These are phyloP conservation scores for Psilocybe mexicana DNA, from an alignment of 1,284 basidiomycete species.

Conservation along the genomic window DNA sequence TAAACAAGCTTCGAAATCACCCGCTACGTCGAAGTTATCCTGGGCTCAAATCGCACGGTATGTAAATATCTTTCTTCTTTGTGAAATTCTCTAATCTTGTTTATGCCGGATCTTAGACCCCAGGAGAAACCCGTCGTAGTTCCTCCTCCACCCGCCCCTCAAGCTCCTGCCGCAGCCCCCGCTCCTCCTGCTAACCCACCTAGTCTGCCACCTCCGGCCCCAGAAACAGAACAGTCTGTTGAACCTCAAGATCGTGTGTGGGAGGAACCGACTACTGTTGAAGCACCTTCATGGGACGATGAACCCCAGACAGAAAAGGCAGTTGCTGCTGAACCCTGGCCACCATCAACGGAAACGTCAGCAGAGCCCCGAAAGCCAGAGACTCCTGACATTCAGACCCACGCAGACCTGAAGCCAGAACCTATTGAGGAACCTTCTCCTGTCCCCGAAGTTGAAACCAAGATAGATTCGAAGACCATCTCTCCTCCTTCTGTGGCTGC, in stretches of 20 bases:
- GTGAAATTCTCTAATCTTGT: background rate
- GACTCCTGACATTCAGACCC: conserved; percentile 18
- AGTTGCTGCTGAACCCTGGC: conserved; percentile 43
- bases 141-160: conserved; percentile 32
- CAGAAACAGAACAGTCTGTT: conserved; percentile 29
- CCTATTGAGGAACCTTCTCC: conserved; percentile 25
- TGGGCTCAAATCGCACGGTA: conserved; percentile 82
- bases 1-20: conserved; percentile 48
- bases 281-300: conserved; percentile 74
- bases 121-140: conserved; percentile 55
- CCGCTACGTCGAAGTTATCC: conserved; percentile 71
- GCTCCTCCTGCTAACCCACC: conserved; percentile 31
- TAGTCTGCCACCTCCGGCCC: conserved; percentile 25
- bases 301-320: conserved; percentile 51
- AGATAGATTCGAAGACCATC: conserved; percentile 31
- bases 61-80: conserved; percentile 24
- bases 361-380: conserved; percentile 27
- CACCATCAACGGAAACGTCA: conserved; percentile 28
- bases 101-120: conserved; percentile 34
- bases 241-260: conserved; percentile 42
- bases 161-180: conserved; percentile 32
- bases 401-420: conserved; percentile 11
- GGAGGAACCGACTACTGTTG: conserved; percentile 76
- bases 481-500: conserved; percentile 28
- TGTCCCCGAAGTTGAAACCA: conserved; percentile 32